phyloP scores from a whole-genome alignment of 1,139 yeast genomes.

The Saccharomyces hybrid region DNA sequence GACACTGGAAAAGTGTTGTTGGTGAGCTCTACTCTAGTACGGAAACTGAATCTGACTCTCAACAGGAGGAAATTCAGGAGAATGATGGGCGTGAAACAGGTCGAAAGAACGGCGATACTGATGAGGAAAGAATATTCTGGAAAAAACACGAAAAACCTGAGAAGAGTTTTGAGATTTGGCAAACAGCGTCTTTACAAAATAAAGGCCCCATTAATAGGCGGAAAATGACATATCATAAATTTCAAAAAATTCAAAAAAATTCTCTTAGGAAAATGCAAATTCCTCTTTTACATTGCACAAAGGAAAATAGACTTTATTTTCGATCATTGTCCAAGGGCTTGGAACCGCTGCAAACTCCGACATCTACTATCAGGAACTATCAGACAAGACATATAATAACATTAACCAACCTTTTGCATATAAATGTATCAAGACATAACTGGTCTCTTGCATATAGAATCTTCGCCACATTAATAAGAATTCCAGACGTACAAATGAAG shows the following conservation, averaged over 20 bases:
- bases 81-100: constrained; percentile 3
- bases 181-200: constrained; percentile 1
- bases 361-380: constrained; percentile 9
- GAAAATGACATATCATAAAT: constrained; percentile 14
- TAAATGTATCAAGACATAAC: constrained; percentile 39
- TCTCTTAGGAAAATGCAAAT: constrained; percentile 13
- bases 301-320: constrained; percentile 14
- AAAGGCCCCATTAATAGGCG: constrained; percentile 16
- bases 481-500: constrained; percentile 45
- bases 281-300: constrained; percentile 18
- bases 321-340: constrained; percentile 23
- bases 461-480: constrained; percentile 42
- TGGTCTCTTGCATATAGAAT: constrained; percentile 50
- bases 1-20: constrained; percentile 7
- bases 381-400: constrained; percentile 24
- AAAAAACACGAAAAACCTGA: constrained; percentile 24
- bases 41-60: constrained; percentile 3
- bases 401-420: constrained; percentile 31
- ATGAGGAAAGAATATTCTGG: constrained; percentile 23
- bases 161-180: constrained; percentile 30
- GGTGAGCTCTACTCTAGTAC: constrained; percentile 1
- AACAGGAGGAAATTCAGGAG: constrained; percentile 3
- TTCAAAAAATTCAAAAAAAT: constrained; percentile 13
- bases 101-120: constrained; percentile 2
- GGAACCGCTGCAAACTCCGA: constrained; percentile 11